Evolutionary conservation across 805 yeast species (phyloP).

Genomic region (Wickerhamiella occidentalis): DNA sequence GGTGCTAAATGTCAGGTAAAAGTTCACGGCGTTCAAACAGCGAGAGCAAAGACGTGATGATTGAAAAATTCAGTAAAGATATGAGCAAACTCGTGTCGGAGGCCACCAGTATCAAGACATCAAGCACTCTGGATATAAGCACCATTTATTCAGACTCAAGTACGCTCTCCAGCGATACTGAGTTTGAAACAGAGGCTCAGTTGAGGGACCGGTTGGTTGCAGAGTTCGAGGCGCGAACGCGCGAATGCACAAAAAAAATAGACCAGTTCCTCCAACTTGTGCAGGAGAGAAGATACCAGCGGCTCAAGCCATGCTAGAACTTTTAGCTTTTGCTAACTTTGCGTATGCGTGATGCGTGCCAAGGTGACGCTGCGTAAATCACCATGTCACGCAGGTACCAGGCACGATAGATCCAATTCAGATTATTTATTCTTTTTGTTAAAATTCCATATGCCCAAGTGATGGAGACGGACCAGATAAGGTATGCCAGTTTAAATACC

Average conservation of each 20-base stretch:
- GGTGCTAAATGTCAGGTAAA: not conserved
- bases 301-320: not conserved
- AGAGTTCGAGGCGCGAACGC: not conserved
- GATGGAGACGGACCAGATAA: too few relatives aligned
- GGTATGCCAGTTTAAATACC: too few relatives aligned
- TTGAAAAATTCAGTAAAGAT: not conserved
- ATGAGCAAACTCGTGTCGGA: not conserved
- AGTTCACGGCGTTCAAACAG: not conserved
- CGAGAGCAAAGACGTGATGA: not conserved
- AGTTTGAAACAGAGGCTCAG: not conserved
- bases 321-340: too few relatives aligned
- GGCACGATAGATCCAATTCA: not conserved
- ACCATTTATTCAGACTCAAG: not conserved
- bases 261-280: not conserved
- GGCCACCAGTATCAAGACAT: not conserved
- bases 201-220: not conserved
- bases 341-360: not conserved
- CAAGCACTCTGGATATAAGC: not conserved
- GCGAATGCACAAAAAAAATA: not conserved
- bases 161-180: not conserved
- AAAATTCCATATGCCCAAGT: too few relatives aligned
- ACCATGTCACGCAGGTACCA: not conserved
- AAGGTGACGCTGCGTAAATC: not conserved
- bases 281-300: not conserved
- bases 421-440: not conserved